Conservation (phyloP, 345 rosid genomes). For the Eucalyptus cloeziana region DNA sequence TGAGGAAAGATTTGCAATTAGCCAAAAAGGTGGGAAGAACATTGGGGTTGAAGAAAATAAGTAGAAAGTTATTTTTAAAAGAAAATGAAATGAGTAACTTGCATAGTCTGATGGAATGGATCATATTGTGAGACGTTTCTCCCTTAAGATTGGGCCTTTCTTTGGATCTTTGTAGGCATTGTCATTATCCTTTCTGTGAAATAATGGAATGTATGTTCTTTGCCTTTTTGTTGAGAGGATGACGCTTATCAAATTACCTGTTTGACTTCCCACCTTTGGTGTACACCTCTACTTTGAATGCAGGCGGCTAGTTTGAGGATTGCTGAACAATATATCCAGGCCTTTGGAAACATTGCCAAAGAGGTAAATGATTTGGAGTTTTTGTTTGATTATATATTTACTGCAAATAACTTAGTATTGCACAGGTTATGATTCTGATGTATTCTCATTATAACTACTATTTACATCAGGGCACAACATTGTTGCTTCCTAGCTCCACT, state of each 20-base stretch:
- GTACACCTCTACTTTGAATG: not conserved
- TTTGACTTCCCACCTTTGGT: not conserved
- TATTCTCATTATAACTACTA: not conserved
- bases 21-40: not conserved
- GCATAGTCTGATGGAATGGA: not conserved
- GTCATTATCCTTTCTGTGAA: not conserved
- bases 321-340: constrained; percentile 76
- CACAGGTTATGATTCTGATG: not conserved
- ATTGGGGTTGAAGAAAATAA: not conserved
- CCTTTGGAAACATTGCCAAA: constrained; percentile 86
- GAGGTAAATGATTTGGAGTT: constrained; percentile 27
- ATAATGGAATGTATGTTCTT: not conserved
- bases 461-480: constrained; percentile 59
- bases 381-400: not conserved
- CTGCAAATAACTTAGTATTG: not conserved
- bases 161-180: not conserved
- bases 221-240: not conserved
- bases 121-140: not conserved
- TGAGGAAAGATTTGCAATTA: not conserved
- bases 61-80: not conserved
- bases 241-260: not conserved
- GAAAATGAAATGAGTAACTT: not conserved
- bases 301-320: constrained; percentile 89
- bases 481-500: constrained; percentile 73
- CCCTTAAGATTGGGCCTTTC: not conserved